Percentiles rank a stretch among this genome's conserved stretches.
These are phyloP conservation scores for Clitopilus passeckerianus DNA, from an alignment of 768 basidiomycete genomes.

Conservation along the genomic window DNA sequence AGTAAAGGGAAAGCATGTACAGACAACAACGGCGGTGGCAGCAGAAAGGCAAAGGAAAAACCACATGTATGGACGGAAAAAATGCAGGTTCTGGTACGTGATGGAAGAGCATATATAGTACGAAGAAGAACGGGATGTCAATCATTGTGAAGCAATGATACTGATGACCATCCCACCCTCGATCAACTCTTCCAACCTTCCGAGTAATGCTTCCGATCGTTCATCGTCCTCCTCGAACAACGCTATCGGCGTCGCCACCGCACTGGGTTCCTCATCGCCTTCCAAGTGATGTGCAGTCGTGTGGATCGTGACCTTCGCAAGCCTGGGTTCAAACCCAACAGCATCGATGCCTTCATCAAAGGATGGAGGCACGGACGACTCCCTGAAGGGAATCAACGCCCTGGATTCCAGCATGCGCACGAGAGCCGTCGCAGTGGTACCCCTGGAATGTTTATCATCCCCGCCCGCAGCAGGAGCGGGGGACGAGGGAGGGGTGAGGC, in stretches of 20 bases:
- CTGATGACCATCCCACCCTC: slow-evolving; percentile 13
- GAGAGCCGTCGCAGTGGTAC: slow-evolving; percentile 25
- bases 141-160: slow-evolving; percentile 2
- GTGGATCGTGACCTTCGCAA: slow-evolving; percentile 10
- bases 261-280: neutral
- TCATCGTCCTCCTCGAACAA: neutral
- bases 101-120: neutral
- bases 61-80: neutral
- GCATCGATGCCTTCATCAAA: neutral
- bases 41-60: neutral
- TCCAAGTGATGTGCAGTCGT: neutral
- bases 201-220: neutral
- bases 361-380: slow-evolving; percentile 2
- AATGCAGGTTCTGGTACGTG: too few species aligned
- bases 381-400: slow-evolving; percentile 5
- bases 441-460: neutral
- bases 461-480: neutral
- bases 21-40: neutral
- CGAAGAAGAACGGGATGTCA: neutral
- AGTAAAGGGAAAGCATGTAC: neutral
- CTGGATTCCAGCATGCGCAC: slow-evolving; percentile 31
- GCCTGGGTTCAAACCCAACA: slow-evolving; percentile 1
- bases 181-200: slow-evolving; percentile 9
- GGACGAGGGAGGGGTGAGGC: slow-evolving; percentile 3
- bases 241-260: neutral